Evolutionary conservation across 2,329 filamentous ascomycete species (phyloP).

Genomic region (Beauveria varroae): DNA sequence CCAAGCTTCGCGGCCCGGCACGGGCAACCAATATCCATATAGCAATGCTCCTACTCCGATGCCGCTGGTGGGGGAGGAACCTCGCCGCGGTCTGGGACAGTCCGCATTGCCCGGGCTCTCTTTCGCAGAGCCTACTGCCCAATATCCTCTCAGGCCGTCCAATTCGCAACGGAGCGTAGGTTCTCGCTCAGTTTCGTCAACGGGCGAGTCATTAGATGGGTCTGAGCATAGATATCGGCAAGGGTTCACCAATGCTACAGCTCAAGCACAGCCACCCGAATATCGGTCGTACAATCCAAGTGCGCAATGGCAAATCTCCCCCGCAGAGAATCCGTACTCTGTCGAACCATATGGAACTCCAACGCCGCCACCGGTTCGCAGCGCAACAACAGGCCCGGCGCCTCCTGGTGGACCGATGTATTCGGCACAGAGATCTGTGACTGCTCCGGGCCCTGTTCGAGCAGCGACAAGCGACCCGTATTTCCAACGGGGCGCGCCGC

Average conservation of each 20-base stretch:
- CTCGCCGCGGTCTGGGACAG: background rate
- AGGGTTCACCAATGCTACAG: background rate
- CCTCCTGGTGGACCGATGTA: slow-evolving; percentile 26
- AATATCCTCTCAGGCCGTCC: background rate
- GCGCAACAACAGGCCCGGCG: slow-evolving; percentile 26
- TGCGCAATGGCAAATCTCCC: slow-evolving; percentile 23
- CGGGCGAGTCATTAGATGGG: background rate
- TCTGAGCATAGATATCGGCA: background rate
- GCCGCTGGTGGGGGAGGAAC: background rate
- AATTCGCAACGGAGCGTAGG: slow-evolving; percentile 2
- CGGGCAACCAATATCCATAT: slow-evolving; percentile 9
- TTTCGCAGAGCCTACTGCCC: too few relatives aligned
- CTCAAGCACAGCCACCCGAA: slow-evolving; percentile 11
- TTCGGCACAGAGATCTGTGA: slow-evolving; percentile 38
- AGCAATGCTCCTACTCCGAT: background rate
- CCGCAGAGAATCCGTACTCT: background rate
- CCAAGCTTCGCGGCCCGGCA: slow-evolving; percentile 17
- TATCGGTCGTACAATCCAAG: slow-evolving; percentile 26
- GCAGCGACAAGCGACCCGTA: slow-evolving; percentile 21
- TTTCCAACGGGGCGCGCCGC: background rate
- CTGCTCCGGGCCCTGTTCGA: slow-evolving; percentile 29
- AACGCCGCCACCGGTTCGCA: background rate
- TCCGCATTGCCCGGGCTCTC: background rate
- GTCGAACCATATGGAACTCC: background rate
- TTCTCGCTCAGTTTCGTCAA: background rate